Percentiles rank a stretch among this genome's conserved stretches.
phyloP scores from a whole-genome alignment of 2,329 filamentous ascomycete genomes.

The Ophiocordyceps camponoti-rufipedis region DNA sequence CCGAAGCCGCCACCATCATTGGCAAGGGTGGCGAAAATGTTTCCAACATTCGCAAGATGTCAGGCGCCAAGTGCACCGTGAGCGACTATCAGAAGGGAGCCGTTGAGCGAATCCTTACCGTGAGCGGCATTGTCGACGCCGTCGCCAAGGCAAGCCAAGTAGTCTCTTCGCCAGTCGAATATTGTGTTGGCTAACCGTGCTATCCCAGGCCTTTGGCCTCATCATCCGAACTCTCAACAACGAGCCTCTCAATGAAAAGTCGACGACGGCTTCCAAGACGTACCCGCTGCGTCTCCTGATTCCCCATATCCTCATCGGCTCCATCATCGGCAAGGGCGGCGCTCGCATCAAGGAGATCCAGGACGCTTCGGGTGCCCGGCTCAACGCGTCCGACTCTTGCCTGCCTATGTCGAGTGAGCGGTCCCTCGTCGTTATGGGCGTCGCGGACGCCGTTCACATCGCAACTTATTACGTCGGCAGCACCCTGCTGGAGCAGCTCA shows the following conservation, averaged over 20 bases:
- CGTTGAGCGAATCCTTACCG: slow-evolving; percentile 91
- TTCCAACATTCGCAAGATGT: slow-evolving; percentile 85
- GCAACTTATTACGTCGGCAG: slow-evolving; percentile 97
- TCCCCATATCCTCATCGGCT: slow-evolving; percentile 92
- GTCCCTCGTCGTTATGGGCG: slow-evolving; percentile 93
- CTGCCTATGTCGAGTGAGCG: slow-evolving; percentile 90
- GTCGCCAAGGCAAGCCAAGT: slow-evolving; percentile 62
- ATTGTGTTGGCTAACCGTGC: slow-evolving; percentile 8
- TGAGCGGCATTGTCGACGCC: slow-evolving; percentile 90
- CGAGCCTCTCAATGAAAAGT: slow-evolving; percentile 73
- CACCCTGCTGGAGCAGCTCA: slow-evolving; percentile 93
- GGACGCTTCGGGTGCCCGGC: slow-evolving; percentile 84
- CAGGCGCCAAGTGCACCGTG: slow-evolving; percentile 94
- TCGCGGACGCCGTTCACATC: slow-evolving; percentile 96
- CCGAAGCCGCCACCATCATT: slow-evolving; percentile 93
- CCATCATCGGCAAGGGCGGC: slow-evolving; percentile 95
- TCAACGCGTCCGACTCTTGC: slow-evolving; percentile 92
- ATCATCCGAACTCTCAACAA: slow-evolving; percentile 98
- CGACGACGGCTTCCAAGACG: slow-evolving; percentile 86
- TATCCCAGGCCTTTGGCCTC: slow-evolving; percentile 67
- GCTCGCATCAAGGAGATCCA: slow-evolving; percentile 96
- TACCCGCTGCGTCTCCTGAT: slow-evolving; percentile 91
- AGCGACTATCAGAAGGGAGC: slow-evolving; percentile 96
- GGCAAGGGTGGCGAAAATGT: slow-evolving; percentile 98
- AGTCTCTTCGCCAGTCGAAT: not conserved